phyloP scores from a whole-genome alignment of 2,329 filamentous ascomycete species.

The Ciborinia camelliae region DNA sequence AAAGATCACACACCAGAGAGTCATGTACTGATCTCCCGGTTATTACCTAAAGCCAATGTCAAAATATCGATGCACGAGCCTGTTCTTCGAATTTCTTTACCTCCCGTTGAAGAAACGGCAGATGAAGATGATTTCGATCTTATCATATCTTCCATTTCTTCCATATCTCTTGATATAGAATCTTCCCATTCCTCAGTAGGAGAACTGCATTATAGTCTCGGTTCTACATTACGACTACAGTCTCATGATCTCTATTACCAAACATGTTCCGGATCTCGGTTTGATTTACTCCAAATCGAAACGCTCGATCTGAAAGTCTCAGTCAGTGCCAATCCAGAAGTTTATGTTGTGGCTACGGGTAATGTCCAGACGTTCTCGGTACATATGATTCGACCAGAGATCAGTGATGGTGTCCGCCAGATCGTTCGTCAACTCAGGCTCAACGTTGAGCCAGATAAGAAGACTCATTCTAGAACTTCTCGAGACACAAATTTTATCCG shows the following conservation, averaged over 20 bases:
- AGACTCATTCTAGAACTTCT: constrained; percentile 46
- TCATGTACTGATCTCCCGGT: constrained; percentile 76
- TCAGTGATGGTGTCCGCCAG: constrained; percentile 86
- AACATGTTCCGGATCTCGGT: constrained; percentile 74
- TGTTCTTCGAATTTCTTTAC: constrained; percentile 83
- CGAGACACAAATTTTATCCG: constrained; percentile 68
- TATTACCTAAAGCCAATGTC: constrained; percentile 88
- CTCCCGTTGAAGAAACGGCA: constrained; percentile 63
- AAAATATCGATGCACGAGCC: constrained; percentile 97
- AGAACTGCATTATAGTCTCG: constrained; percentile 81
- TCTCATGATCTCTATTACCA: constrained; percentile 94
- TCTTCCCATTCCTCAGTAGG: constrained; percentile 88
- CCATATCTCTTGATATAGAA: constrained; percentile 87
- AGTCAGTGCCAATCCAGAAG: constrained; percentile 78
- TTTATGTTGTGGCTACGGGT: constrained; percentile 76
- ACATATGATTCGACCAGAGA: constrained; percentile 87
- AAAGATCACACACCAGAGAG: constrained; percentile 47
- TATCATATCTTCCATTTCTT: constrained; percentile 92
- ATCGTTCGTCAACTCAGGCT: constrained; percentile 81
- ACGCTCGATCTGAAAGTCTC: constrained; percentile 83
- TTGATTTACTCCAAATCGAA: constrained; percentile 85
- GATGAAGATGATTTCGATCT: constrained; percentile 85
- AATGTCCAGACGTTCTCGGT: constrained; percentile 83
- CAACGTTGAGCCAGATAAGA: constrained; percentile 63
- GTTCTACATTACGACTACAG: constrained; percentile 76